Conservation (phyloP, 2,329 filamentous ascomycete genomes). For the Magnaporthiopsis poae region DNA sequence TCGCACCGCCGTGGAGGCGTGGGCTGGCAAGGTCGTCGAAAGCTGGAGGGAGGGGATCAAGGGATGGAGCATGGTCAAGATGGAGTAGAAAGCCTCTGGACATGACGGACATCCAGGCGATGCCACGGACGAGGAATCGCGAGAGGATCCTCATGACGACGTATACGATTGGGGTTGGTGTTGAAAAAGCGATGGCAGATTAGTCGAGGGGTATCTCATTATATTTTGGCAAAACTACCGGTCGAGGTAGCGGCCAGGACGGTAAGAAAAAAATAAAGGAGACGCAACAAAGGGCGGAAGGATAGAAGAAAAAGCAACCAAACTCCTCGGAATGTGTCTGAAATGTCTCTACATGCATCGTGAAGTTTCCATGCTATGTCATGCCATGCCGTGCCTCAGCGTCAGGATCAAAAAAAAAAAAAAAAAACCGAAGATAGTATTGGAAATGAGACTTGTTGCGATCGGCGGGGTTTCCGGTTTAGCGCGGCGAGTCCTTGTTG, state of each 20-base stretch:
- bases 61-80: slow-evolving; percentile 26
- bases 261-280: not conserved
- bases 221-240: not conserved
- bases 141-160: too few species aligned
- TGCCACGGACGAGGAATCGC: not conserved
- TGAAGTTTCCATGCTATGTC: too few species aligned
- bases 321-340: not conserved
- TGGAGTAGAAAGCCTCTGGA: slow-evolving; percentile 17
- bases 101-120: not conserved
- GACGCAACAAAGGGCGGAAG: not conserved
- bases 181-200: not conserved
- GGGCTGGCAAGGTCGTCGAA: slow-evolving; percentile 25
- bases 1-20: slow-evolving; percentile 21
- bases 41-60: slow-evolving; percentile 29
- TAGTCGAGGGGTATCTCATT: not conserved
- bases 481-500: not conserved
- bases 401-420: too few species aligned
- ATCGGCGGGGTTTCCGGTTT: not conserved
- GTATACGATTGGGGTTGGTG: not conserved
- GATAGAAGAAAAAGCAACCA: not conserved
- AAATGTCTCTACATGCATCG: too few species aligned
- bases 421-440: not conserved
- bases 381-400: too few species aligned
- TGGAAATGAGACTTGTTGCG: not conserved
- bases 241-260: not conserved